Evolutionary conservation across 371 early-diverging fungal species (phyloP).

Genomic region (Rhizopus delemar): DNA sequence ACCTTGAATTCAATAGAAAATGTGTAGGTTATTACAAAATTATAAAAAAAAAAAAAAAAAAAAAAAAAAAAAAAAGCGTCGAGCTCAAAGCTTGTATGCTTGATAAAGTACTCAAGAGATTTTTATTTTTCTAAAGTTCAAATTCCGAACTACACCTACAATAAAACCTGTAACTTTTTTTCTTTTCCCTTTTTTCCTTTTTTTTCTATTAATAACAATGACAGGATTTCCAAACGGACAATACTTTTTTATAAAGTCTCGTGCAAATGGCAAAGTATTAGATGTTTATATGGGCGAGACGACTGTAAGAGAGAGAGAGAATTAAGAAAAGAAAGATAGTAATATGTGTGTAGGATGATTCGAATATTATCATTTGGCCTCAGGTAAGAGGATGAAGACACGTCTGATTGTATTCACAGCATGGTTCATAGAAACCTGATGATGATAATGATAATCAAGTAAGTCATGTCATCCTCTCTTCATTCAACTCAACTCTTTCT

Average conservation of each 20-base stretch:
- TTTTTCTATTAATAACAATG: slow-evolving; percentile 5
- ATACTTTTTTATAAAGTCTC: slow-evolving; percentile 31
- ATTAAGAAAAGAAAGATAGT: not conserved
- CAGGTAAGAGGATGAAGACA: slow-evolving; percentile 26
- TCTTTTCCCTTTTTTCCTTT: not conserved
- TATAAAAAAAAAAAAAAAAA: too few species aligned
- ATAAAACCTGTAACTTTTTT: not conserved
- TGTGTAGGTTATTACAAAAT: too few species aligned
- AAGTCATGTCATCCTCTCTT: slow-evolving; percentile 14
- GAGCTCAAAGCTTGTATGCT: too few species aligned
- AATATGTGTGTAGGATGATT: slow-evolving; percentile 34
- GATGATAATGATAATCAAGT: slow-evolving; percentile 41
- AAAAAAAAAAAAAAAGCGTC: too few species aligned
- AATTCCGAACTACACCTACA: too few species aligned
- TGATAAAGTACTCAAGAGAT: too few species aligned
- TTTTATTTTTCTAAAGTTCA: too few species aligned
- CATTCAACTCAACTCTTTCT: not conserved
- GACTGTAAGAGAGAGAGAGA: slow-evolving; percentile 11
- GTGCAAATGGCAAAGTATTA: slow-evolving; percentile 9
- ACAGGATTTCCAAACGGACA: slow-evolving; percentile 24
- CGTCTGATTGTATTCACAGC: too few species aligned
- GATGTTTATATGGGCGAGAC: slow-evolving; percentile 35
- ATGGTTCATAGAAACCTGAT: slow-evolving; percentile 35
- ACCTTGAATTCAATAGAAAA: too few species aligned
- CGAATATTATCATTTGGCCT: slow-evolving; percentile 48